Conservation (phyloP, 306 rosid species). For the Crotalaria pallida region DNA sequence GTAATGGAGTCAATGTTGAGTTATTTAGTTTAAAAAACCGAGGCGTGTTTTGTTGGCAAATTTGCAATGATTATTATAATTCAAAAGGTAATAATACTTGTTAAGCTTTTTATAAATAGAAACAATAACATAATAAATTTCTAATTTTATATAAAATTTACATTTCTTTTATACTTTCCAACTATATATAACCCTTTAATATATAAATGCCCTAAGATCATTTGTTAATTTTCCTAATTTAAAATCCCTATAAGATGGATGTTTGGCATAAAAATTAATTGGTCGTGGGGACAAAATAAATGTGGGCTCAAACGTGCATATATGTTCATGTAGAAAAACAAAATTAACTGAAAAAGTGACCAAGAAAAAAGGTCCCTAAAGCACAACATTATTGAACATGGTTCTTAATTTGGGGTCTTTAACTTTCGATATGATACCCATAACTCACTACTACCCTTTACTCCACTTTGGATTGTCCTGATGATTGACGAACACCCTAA, state of each 20-base stretch:
- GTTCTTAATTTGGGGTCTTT: background rate
- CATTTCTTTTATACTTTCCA: no score
- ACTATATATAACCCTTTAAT: no score
- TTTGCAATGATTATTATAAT: background rate
- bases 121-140: no score
- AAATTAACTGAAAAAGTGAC: background rate
- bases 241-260: background rate
- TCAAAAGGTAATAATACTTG: no score
- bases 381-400: background rate
- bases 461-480: slow-evolving; percentile 12
- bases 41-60: background rate
- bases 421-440: background rate
- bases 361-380: background rate
- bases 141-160: no score
- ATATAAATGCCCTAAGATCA: no score
- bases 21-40: background rate
- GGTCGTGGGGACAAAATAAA: background rate
- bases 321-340: background rate
- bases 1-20: background rate
- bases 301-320: background rate
- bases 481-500: background rate
- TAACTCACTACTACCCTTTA: background rate
- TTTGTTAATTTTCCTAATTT: no score
- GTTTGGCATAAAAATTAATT: background rate
- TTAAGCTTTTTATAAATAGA: no score